These are phyloP conservation scores for Catharanthus roseus DNA, from an alignment of 257 asterid species.

Conservation along the genomic window DNA sequence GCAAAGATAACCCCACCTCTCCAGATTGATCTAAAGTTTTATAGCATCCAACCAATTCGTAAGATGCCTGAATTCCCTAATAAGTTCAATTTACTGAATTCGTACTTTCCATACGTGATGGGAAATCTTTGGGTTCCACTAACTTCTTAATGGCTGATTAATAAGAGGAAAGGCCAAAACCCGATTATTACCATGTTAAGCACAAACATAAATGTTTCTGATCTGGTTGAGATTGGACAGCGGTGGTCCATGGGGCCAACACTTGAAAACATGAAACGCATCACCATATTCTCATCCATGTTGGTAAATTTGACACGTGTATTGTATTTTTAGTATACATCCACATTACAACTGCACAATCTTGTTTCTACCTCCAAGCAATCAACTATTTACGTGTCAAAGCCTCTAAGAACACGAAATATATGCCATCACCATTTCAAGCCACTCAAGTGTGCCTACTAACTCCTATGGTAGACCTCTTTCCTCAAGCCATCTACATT, in stretches of 20 bases:
- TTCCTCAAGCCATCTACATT: not conserved
- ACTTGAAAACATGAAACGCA: not conserved
- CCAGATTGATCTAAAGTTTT: not conserved
- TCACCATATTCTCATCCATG: not conserved
- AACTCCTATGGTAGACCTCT: not conserved
- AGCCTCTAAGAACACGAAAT: not conserved
- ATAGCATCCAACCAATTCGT: not conserved
- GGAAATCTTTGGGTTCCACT: not conserved
- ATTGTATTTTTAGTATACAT: not conserved
- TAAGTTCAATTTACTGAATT: not conserved
- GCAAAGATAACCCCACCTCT: not conserved
- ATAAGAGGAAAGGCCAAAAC: not conserved
- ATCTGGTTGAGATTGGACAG: not conserved
- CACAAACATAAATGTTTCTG: not conserved
- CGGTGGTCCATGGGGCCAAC: not conserved
- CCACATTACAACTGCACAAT: not conserved
- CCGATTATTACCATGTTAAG: not conserved
- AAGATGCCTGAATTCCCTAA: not conserved
- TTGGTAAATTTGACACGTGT: not conserved
- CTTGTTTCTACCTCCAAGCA: not conserved
- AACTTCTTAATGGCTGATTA: not conserved
- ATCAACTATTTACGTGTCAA: not conserved
- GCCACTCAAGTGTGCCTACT: not conserved
- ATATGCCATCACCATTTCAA: not conserved
- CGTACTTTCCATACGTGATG: not conserved